Percentiles rank a stretch among this genome's conserved stretches.
phyloP scores from a whole-genome alignment of 163 green algal genomes.

The Dunaliella salina region DNA sequence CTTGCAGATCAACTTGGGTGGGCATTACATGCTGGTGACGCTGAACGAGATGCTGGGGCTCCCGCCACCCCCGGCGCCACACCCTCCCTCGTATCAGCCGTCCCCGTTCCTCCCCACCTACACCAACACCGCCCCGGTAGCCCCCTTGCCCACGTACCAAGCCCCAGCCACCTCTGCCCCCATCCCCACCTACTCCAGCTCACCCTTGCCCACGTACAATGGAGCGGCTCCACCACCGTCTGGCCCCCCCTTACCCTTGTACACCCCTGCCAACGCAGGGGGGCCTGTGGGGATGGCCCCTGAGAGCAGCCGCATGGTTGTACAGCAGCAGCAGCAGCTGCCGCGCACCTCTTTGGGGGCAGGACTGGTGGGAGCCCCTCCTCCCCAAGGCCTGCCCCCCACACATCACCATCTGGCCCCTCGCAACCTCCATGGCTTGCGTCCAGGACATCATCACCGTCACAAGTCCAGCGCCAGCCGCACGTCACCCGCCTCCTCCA shows the following conservation, averaged over 20 bases:
- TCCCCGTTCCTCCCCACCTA: not conserved
- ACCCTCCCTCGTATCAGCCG: too few relatives aligned
- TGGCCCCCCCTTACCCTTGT: too few relatives aligned
- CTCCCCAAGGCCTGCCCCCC: not conserved
- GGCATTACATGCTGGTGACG: conserved; percentile 5
- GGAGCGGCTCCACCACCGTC: not conserved
- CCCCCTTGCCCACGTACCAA: not conserved
- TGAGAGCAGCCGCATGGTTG: not conserved
- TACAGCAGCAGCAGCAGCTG: not conserved
- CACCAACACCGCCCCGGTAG: not conserved
- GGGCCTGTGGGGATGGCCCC: not conserved
- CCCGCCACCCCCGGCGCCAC: too few relatives aligned
- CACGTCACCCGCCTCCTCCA: not conserved
- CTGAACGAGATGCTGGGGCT: conserved; percentile 7
- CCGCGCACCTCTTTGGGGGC: too few relatives aligned
- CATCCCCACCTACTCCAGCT: not conserved
- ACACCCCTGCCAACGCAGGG: too few relatives aligned
- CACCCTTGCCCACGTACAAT: not conserved
- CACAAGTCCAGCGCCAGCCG: not conserved
- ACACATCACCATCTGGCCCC: not conserved
- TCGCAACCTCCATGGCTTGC: not conserved
- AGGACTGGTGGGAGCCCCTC: not conserved
- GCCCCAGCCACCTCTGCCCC: too few relatives aligned
- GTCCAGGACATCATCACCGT: not conserved
- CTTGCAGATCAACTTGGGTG: not conserved